These are phyloP conservation scores for Ustilago esculenta DNA, from an alignment of 1,284 basidiomycete genomes.

Conservation along the genomic window DNA sequence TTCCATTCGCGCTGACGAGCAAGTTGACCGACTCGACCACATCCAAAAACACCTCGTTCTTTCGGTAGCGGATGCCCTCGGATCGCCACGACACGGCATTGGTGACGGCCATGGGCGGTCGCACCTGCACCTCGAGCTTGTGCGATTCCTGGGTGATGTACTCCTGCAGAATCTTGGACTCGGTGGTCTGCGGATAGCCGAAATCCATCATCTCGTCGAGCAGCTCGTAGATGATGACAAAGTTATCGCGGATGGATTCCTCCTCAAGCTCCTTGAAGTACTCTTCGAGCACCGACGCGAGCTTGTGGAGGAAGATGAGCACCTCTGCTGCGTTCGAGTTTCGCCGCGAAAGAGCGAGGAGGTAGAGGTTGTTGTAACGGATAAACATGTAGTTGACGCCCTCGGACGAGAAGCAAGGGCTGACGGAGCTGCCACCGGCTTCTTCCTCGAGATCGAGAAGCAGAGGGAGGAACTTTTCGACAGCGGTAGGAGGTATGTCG, in stretches of 20 bases:
- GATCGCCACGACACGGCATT: slow-evolving; percentile 99
- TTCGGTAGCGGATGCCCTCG: slow-evolving; percentile 95
- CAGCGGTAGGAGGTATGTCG: slow-evolving; percentile 86
- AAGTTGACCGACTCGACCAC: slow-evolving; percentile 98
- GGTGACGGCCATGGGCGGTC: slow-evolving; percentile 96
- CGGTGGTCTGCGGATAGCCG: slow-evolving; percentile 98
- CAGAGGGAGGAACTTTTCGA: slow-evolving; percentile 93
- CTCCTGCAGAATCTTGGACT: slow-evolving; percentile 99
- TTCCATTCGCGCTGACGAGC: slow-evolving; percentile 94
- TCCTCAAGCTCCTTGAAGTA: slow-evolving; percentile 99
- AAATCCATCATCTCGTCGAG: slow-evolving; percentile 99
- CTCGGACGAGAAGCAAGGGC: slow-evolving; percentile 84
- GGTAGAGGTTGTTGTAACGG: slow-evolving; percentile 94
- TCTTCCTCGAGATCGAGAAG: slow-evolving; percentile 98
- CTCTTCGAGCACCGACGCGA: slow-evolving; percentile 81
- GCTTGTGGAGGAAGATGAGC: slow-evolving; percentile 93
- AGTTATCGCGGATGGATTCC: slow-evolving; percentile 98
- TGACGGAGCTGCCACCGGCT: slow-evolving; percentile 76
- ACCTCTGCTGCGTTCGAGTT: slow-evolving; percentile 97
- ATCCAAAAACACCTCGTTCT: slow-evolving; percentile 99
- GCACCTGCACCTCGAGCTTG: slow-evolving; percentile 95
- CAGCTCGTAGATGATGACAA: slow-evolving; percentile 92
- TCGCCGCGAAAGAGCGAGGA: slow-evolving; percentile 92
- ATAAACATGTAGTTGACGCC: slow-evolving; percentile 96
- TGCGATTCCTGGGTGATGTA: slow-evolving; percentile 99